Evolutionary conservation across 495 filamentous ascomycete species (phyloP).

Genomic region (Arthonia radiata): DNA sequence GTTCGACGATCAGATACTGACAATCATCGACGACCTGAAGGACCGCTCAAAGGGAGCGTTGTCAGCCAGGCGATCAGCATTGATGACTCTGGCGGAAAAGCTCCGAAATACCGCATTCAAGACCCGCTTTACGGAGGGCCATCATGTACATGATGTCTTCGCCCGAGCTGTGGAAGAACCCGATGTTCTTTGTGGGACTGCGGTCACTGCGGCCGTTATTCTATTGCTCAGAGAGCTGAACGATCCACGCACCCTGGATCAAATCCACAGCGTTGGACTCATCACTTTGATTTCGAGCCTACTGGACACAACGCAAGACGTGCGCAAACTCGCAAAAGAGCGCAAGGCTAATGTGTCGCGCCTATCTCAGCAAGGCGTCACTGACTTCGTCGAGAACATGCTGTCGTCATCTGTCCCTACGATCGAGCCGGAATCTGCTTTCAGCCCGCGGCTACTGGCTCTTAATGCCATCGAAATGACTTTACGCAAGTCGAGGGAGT

Average conservation of each 20-base stretch:
- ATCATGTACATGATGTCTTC: too few species aligned
- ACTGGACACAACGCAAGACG: constrained; percentile 25
- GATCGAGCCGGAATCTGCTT: constrained; percentile 21
- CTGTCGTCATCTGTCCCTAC: constrained; percentile 30
- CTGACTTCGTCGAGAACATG: constrained; percentile 23
- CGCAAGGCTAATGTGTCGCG: constrained; percentile 46
- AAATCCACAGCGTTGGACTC: constrained; percentile 23
- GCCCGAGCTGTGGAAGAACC: too few species aligned
- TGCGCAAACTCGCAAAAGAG: constrained; percentile 30
- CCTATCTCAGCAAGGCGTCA: constrained; percentile 26
- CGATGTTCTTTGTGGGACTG: too few species aligned
- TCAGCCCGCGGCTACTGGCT: constrained; percentile 37
- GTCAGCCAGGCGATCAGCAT: constrained; percentile 23
- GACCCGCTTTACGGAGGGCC: constrained; percentile 48
- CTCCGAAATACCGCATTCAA: constrained; percentile 48
- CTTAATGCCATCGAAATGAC: constrained; percentile 40
- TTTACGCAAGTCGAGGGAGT: constrained; percentile 24
- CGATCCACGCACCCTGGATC: constrained; percentile 22
- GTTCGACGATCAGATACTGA: constrained; percentile 56
- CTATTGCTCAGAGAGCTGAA: too few species aligned
- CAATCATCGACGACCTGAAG: constrained; percentile 64
- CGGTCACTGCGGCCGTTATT: too few species aligned
- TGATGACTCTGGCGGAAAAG: constrained; percentile 27
- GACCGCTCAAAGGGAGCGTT: constrained; percentile 20
- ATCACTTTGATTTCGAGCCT: constrained; percentile 25